A percentile compares a stretch with the other conserved stretches of the same genome.
phyloP scores from a whole-genome alignment of 1,139 yeast genomes.

The Ashbya aceris region DNA sequence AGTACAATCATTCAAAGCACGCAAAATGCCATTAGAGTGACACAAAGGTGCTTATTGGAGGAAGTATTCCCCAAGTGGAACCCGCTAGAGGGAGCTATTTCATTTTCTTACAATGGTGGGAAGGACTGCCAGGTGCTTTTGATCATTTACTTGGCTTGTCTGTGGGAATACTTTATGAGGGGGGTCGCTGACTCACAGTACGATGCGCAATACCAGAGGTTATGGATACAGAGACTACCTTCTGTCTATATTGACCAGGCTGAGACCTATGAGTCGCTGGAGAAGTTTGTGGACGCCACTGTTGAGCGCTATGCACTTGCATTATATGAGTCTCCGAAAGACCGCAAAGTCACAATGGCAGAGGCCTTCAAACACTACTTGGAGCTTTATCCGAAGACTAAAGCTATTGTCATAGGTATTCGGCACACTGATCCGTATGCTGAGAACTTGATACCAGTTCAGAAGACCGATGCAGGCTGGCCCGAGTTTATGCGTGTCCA shows the following conservation, averaged over 20 bases:
- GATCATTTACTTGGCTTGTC: constrained; percentile 25
- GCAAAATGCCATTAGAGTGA: constrained; percentile 22
- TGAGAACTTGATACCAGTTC: constrained; percentile 21
- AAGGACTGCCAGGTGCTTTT: constrained; percentile 31
- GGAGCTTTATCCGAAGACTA: constrained; percentile 18
- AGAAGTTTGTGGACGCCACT: constrained; percentile 21
- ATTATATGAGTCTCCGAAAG: constrained; percentile 22
- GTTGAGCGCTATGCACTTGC: constrained; percentile 22
- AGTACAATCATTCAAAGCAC: constrained; percentile 21
- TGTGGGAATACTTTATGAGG: constrained; percentile 24
- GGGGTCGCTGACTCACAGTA: constrained; percentile 16
- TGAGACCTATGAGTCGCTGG: constrained; percentile 23
- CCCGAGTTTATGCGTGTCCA: constrained; percentile 29
- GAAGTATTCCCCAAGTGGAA: constrained; percentile 26
- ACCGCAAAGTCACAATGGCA: constrained; percentile 19
- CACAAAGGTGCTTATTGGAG: constrained; percentile 17
- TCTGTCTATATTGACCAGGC: constrained; percentile 27
- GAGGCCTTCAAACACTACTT: constrained; percentile 24
- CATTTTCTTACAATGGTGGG: constrained; percentile 31
- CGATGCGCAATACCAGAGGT: constrained; percentile 16
- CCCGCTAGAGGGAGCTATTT: constrained; percentile 25
- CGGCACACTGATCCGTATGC: constrained; percentile 30
- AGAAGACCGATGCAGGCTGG: constrained; percentile 29
- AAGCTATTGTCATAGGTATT: constrained; percentile 28
- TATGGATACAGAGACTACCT: constrained; percentile 22